Evolutionary conservation across 768 basidiomycete species (phyloP).

Genomic region (Leccinum boreale): DNA sequence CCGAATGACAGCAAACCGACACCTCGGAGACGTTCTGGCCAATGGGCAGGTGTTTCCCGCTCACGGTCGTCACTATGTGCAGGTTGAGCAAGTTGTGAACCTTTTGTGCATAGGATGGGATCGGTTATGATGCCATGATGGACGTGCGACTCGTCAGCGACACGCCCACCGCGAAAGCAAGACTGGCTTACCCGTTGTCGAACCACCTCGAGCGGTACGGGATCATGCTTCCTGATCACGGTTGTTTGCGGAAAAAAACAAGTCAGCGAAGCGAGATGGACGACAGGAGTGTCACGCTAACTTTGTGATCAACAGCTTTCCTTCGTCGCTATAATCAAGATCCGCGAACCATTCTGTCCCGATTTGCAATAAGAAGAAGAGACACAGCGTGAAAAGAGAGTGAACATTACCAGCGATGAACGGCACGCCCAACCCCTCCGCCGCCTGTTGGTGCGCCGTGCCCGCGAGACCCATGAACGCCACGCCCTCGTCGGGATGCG

Average conservation of each 20-base stretch:
- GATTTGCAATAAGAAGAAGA: not conserved
- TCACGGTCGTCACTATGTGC: conserved; percentile 47
- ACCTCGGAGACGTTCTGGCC: conserved; percentile 45
- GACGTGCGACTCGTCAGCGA: not conserved
- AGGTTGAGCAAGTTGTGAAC: conserved; percentile 41
- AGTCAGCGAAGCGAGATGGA: not conserved
- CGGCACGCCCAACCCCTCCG: conserved; percentile 49
- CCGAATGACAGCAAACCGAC: conserved; percentile 64
- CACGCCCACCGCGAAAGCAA: not conserved
- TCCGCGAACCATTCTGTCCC: conserved; percentile 64
- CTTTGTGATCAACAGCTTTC: conserved; percentile 61
- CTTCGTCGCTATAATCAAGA: conserved; percentile 54
- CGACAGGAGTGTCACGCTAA: conserved; percentile 8
- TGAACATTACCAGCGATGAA: conserved; percentile 54
- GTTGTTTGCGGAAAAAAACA: not conserved
- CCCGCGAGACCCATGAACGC: conserved; percentile 64
- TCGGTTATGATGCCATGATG: too few species aligned
- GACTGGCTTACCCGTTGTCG: conserved; percentile 38
- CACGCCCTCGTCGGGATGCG: conserved; percentile 28
- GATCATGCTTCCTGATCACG: conserved; percentile 46
- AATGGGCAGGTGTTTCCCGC: conserved; percentile 40
- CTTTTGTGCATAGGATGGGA: conserved; percentile 25
- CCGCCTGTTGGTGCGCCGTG: conserved; percentile 57
- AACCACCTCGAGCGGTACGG: conserved; percentile 42
- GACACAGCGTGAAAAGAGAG: not conserved